phyloP scores from a whole-genome alignment of 2,329 filamentous ascomycete genomes.

The Curvularia sp. region DNA sequence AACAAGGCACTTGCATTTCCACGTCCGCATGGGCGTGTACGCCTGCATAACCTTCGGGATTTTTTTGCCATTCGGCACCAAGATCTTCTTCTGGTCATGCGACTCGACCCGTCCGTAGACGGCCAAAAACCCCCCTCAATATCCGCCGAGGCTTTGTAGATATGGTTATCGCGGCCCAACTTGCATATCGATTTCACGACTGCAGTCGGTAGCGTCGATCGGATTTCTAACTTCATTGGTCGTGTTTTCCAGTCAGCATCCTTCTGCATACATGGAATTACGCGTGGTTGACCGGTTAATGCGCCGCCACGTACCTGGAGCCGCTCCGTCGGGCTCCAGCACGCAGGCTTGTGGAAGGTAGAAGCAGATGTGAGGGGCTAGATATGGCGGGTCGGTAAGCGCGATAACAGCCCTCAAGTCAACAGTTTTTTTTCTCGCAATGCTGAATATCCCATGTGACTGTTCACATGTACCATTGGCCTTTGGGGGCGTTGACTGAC shows the following conservation, averaged over 20 bases:
- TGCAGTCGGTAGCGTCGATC: conserved; percentile 6
- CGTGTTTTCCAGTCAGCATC: conserved; percentile 2
- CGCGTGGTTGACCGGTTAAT: conserved; percentile 26
- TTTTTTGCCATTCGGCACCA: background rate
- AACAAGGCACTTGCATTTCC: background rate
- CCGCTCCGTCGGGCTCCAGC: conserved; percentile 11
- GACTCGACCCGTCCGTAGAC: background rate
- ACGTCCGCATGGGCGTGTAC: background rate
- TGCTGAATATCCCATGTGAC: background rate
- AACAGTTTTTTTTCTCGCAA: background rate
- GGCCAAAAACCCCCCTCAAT: background rate
- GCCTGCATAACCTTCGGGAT: background rate
- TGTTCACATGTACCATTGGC: background rate
- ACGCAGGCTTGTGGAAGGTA: conserved; percentile 2
- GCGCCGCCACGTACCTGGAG: conserved; percentile 24
- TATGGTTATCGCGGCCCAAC: conserved; percentile 16
- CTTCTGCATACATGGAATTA: background rate
- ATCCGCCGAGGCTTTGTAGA: background rate
- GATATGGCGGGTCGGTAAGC: conserved; percentile 3
- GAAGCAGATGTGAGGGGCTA: background rate
- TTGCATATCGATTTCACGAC: conserved; percentile 1
- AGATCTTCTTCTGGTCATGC: background rate
- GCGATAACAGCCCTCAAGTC: conserved; percentile 4
- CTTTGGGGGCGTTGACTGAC: background rate
- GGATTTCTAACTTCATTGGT: conserved; percentile 1